phyloP scores from a whole-genome alignment of 139 green algal species.

The Chlamydomonas incerta region DNA sequence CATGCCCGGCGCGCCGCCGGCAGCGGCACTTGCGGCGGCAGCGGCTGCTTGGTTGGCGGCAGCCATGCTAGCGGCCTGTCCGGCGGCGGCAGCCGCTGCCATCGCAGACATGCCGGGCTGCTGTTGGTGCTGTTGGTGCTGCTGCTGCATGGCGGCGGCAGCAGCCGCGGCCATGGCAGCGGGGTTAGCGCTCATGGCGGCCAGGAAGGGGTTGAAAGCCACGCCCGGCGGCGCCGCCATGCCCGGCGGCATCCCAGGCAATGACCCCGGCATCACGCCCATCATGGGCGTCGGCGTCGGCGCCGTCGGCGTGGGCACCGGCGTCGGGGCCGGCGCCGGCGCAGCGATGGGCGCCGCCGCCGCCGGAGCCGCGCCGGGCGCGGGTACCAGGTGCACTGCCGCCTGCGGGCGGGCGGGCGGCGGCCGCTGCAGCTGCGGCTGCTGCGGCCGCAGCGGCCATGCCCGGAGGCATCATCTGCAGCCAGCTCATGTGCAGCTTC shows the following conservation, averaged over 20 bases:
- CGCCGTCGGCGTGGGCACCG: neutral
- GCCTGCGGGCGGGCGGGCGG: no score
- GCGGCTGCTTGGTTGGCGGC: neutral
- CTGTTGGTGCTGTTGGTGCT: neutral
- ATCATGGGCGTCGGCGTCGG: neutral
- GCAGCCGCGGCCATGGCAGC: conserved; percentile 22
- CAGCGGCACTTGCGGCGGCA: neutral
- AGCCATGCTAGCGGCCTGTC: conserved; percentile 12
- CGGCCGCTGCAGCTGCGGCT: neutral
- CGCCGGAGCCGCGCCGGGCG: neutral
- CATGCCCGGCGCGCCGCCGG: neutral
- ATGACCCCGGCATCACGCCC: no score
- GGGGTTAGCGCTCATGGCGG: neutral
- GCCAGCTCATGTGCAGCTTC: conserved; percentile 61
- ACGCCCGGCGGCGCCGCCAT: conserved; percentile 8
- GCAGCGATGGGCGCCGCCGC: neutral
- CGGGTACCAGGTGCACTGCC: neutral
- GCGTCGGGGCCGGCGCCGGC: neutral
- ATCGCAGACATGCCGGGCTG: conserved; percentile 16
- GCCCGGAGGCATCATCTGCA: conserved; percentile 43
- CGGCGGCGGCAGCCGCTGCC: conserved; percentile 17
- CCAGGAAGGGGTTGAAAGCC: conserved; percentile 19
- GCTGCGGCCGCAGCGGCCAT: conserved; percentile 33
- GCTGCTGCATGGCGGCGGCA: neutral
- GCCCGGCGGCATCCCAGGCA: conserved; percentile 21